Evolutionary conservation across 176 grass and related monocot genomes (phyloP).

Genomic region (Oryza glumipatula): DNA sequence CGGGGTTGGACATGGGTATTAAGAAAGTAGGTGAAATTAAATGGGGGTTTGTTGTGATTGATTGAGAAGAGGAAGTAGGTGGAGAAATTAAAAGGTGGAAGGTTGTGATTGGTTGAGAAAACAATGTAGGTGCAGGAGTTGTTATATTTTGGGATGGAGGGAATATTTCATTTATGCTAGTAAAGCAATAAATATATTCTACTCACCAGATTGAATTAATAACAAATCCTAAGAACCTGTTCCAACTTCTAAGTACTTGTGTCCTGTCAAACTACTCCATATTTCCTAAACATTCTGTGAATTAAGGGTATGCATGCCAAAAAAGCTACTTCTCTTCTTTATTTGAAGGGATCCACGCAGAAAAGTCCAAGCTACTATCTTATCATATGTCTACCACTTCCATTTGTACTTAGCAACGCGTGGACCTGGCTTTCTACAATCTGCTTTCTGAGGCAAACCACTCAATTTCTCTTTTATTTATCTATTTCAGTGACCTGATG

Average conservation of each 20-base stretch:
- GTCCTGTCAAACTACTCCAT: slow-evolving; percentile 17
- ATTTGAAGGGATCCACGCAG: slow-evolving; percentile 1
- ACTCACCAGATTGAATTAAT: not conserved
- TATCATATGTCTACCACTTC: not conserved
- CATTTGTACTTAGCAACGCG: not conserved
- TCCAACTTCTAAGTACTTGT: not conserved
- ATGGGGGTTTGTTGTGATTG: too few species aligned
- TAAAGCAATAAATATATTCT: not conserved
- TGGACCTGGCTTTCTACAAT: not conserved
- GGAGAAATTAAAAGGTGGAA: too few species aligned
- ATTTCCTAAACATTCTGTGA: slow-evolving; percentile 2
- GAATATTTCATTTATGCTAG: slow-evolving; percentile 15
- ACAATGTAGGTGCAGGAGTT: too few species aligned
- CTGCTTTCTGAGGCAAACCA: not conserved
- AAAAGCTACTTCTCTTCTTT: slow-evolving; percentile 11
- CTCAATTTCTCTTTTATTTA: not conserved
- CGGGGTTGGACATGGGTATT: too few species aligned
- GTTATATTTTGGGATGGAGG: too few species aligned
- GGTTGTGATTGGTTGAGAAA: too few species aligned
- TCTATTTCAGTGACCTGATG: slow-evolving; percentile 6
- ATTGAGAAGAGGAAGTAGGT: too few species aligned
- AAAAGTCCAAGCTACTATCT: slow-evolving; percentile 11
- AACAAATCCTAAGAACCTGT: not conserved
- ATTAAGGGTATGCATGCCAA: not conserved
- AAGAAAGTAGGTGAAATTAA: too few species aligned